A percentile compares a stretch with the other conserved stretches of the same genome.
Conservation (phyloP, 495 filamentous ascomycete species). For the Penicillium steckii region DNA sequence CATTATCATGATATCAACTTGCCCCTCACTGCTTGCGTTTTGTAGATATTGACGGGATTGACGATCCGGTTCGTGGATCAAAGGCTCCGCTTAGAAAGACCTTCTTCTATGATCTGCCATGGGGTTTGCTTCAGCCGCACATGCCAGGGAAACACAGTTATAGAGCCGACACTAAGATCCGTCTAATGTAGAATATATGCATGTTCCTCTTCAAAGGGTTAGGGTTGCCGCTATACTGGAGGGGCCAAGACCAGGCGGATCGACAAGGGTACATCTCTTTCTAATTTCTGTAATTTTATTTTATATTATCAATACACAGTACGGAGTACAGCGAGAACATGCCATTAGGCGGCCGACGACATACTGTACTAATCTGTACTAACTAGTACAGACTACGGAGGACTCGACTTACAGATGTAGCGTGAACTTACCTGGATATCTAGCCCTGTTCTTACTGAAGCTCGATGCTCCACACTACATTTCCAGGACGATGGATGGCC, state of each 20-base stretch:
- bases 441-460: not conserved
- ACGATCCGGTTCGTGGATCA: slow-evolving; percentile 13
- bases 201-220: not conserved
- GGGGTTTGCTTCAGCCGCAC: slow-evolving; percentile 1
- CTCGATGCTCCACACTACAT: slow-evolving; percentile 3
- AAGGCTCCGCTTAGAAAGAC: slow-evolving; percentile 1
- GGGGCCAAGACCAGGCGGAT: not conserved
- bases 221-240: not conserved
- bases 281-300: no score
- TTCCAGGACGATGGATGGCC: slow-evolving; percentile 6
- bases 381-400: no score
- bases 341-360: not conserved
- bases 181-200: not conserved
- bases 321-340: no score
- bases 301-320: not conserved
- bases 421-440: not conserved
- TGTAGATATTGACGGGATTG: not conserved
- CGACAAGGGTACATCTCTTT: not conserved
- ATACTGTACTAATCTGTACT: no score
- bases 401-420: no score
- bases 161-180: not conserved
- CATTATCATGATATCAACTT: not conserved
- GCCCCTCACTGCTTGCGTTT: not conserved
- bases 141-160: not conserved
- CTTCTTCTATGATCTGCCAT: not conserved